Base-by-base conservation (phyloP, 192 early-diverging fungal species). In the Coemansia sp. region DNA sequence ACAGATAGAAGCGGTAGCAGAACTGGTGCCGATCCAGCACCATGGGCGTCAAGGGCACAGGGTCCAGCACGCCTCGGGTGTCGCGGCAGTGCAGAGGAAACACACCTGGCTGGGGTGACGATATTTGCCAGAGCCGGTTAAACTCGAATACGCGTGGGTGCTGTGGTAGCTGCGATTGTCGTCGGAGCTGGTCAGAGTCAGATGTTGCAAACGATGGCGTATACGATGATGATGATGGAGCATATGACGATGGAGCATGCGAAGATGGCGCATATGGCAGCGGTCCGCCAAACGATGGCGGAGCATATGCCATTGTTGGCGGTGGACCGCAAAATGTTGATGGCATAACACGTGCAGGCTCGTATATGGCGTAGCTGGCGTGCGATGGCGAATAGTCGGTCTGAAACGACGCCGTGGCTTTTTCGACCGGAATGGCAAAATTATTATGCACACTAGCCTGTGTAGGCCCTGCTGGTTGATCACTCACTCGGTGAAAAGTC, bases 61-160 rank as follows among this genome's bases (percentile, higher is more conserved):
- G 72, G n/a, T 73, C 65, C 12, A 80, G 64, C 9, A 64, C 59
- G 15, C 77, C 77, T 12, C 77, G 77, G 1, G 72, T 55, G 56
- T 80, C 77, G n/a, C 77, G 68, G 25, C 77, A 80, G 59, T 80
- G 77, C 67, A 80, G 59, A 6, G 77, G 68, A 25, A 80, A 71
- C 25, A 61, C 37, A 19, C 9, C 52, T 14, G 77, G 77, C 6
- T 61, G 63, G 9, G 77, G 77, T 25, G 77, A 71, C 8, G 77
- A 73, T 4, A 80, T 74, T 59, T 80, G 72, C 77, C 77, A 80
- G 22, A 80, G 68, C 68, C 38, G 60, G 45, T 64, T n/a, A 19
- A 29, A 7, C 15, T 64, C 27, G 48, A 63, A 80, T 3, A 64
- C 23, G 4, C 29, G 47, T 15, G 67, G 76, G 27, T 60, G 27